These are phyloP conservation scores for Fusarium drepaniforme DNA, from an alignment of 2,329 filamentous ascomycete species.

Conservation along the genomic window DNA sequence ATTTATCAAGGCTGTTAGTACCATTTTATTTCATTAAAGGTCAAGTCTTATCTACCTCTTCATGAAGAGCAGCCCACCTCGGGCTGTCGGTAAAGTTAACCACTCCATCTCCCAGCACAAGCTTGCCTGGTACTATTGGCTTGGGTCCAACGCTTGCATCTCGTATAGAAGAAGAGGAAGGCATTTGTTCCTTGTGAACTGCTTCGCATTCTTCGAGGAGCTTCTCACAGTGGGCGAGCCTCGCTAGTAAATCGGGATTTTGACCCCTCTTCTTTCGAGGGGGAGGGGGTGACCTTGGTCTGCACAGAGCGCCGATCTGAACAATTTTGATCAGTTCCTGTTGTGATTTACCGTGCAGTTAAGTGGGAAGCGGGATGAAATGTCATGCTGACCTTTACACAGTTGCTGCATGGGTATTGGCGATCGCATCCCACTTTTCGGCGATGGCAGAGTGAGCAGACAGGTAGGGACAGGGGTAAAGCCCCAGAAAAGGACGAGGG, in stretches of 20 bases:
- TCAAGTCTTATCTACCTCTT: not conserved
- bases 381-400: not conserved
- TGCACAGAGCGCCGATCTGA: not conserved
- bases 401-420: not conserved
- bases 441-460: not conserved
- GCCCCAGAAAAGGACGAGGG: not conserved
- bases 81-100: not conserved
- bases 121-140: not conserved
- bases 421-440: not conserved
- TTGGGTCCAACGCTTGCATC: not conserved
- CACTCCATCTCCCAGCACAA: not conserved
- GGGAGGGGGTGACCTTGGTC: not conserved
- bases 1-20: not conserved
- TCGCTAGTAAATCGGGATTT: not conserved
- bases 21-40: not conserved
- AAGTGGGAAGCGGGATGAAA: not conserved
- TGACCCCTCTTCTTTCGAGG: not conserved
- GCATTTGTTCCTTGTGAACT: not conserved
- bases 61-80: not conserved
- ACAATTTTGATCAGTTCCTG: not conserved
- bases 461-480: not conserved
- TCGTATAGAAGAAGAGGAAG: not conserved
- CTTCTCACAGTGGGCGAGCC: not conserved
- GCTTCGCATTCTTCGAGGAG: not conserved
- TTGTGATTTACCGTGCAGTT: too few relatives aligned